These are phyloP conservation scores for Blastocystis sp. DNA, from an alignment of 352 stramenopile genomes.

Conservation along the genomic window DNA sequence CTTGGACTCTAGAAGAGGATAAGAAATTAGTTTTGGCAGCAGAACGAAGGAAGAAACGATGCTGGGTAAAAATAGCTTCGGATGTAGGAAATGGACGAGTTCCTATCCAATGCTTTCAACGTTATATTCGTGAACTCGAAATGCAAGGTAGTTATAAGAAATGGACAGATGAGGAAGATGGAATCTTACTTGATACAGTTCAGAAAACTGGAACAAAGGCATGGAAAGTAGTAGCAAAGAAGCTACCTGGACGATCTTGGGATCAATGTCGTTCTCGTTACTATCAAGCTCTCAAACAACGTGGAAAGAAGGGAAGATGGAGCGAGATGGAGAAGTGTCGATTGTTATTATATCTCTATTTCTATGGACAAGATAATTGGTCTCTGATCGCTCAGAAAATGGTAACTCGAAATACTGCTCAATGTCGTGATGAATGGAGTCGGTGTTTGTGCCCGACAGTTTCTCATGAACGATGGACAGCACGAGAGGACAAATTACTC, in stretches of 20 bases:
- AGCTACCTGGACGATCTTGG: background rate
- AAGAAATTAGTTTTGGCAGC: background rate
- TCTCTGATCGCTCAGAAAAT: background rate
- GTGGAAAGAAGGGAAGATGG: slow-evolving; percentile 47
- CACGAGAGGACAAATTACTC: slow-evolving; percentile 35
- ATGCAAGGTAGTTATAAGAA: slow-evolving; percentile 19
- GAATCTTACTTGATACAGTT: background rate
- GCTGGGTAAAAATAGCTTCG: slow-evolving; percentile 12
- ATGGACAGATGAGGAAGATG: slow-evolving; percentile 52
- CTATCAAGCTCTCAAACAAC: slow-evolving; percentile 15
- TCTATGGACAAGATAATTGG: slow-evolving; percentile 43
- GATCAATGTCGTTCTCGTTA: slow-evolving; percentile 55
- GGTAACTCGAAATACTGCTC: slow-evolving; percentile 17
- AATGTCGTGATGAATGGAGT: slow-evolving; percentile 52
- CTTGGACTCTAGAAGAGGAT: slow-evolving; percentile 43
- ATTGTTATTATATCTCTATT: slow-evolving; percentile 12
- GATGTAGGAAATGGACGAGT: slow-evolving; percentile 10
- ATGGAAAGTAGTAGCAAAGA: slow-evolving; percentile 42
- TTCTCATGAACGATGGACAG: background rate
- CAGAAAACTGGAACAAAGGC: slow-evolving; percentile 46
- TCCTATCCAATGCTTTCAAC: slow-evolving; percentile 53
- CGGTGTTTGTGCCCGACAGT: background rate
- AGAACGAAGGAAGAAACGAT: background rate
- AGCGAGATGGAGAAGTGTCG: slow-evolving; percentile 19
- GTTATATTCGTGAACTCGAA: slow-evolving; percentile 13